Conservation (phyloP, 176 grass and related monocot genomes). For the Calamus simplicifolius region DNA sequence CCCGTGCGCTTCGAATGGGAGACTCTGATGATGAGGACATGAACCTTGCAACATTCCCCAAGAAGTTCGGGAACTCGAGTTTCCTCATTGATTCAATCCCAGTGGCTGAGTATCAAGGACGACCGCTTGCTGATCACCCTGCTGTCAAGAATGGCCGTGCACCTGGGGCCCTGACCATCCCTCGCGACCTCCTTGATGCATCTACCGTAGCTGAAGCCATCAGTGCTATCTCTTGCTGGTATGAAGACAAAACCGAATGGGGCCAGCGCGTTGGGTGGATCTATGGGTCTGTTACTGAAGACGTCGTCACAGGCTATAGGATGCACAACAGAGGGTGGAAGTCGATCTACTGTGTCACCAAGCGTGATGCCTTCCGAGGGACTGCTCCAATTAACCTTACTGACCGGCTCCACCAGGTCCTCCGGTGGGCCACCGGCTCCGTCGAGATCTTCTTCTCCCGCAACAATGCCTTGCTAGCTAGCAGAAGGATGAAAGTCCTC, state of each 20-base stretch:
- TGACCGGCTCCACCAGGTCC: slow-evolving; percentile 94
- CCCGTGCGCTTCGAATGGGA: slow-evolving; percentile 59
- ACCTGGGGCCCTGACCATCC: slow-evolving; percentile 73
- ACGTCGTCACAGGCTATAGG: slow-evolving; percentile 96
- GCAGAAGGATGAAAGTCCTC: slow-evolving; percentile 74
- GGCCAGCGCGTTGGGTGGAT: slow-evolving; percentile 95
- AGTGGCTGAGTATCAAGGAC: slow-evolving; percentile 88
- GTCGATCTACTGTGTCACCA: slow-evolving; percentile 96
- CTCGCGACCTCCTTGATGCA: slow-evolving; percentile 82
- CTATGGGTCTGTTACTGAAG: slow-evolving; percentile 95
- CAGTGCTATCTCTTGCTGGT: slow-evolving; percentile 97
- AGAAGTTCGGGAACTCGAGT: slow-evolving; percentile 91
- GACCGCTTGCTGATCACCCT: slow-evolving; percentile 94
- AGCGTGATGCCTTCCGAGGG: slow-evolving; percentile 89
- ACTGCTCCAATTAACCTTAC: slow-evolving; percentile 94
- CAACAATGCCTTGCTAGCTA: slow-evolving; percentile 80
- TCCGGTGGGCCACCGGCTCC: slow-evolving; percentile 92
- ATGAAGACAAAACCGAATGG: slow-evolving; percentile 98
- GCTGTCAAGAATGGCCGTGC: slow-evolving; percentile 80
- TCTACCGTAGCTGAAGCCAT: slow-evolving; percentile 91
- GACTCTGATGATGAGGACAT: slow-evolving; percentile 89
- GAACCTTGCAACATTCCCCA: slow-evolving; percentile 82
- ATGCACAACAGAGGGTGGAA: slow-evolving; percentile 99
- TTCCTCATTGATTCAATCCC: slow-evolving; percentile 85
- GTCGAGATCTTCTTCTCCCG: slow-evolving; percentile 99